Percentiles rank a stretch among this genome's conserved stretches.
phyloP scores from a whole-genome alignment of 352 stramenopile genomes.

The Globisporangium nodosum region DNA sequence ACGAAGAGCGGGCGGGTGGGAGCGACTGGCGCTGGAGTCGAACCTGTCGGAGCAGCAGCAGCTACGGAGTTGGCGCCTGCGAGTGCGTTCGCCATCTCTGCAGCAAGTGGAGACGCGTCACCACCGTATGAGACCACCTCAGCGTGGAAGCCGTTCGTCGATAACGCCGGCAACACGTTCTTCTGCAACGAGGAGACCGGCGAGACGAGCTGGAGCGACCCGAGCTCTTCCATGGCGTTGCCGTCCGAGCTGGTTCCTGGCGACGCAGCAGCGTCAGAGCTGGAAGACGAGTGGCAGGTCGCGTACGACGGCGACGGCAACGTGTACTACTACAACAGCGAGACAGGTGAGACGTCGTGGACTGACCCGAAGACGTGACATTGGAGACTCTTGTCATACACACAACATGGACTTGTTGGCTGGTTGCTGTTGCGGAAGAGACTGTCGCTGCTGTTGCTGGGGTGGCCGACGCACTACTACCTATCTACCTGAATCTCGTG shows the following conservation, averaged over 20 bases:
- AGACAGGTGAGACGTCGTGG: conserved; percentile 34
- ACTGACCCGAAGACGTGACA: neutral
- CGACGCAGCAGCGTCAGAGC: neutral
- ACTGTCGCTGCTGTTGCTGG: too few species aligned
- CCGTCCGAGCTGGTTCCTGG: neutral
- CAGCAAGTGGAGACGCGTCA: too few species aligned
- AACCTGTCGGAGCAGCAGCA: neutral
- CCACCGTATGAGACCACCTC: neutral
- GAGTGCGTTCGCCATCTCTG: neutral
- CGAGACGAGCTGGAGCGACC: conserved; percentile 26
- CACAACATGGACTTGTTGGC: neutral
- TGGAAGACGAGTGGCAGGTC: conserved; percentile 4
- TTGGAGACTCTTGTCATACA: neutral
- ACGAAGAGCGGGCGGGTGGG: neutral
- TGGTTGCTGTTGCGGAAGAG: too few species aligned
- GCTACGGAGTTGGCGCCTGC: neutral
- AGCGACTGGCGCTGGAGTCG: neutral
- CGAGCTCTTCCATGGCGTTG: neutral
- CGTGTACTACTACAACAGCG: conserved; percentile 38
- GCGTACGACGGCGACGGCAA: conserved; percentile 15
- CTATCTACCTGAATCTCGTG: neutral
- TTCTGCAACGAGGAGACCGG: conserved; percentile 32
- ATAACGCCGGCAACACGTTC: conserved; percentile 29
- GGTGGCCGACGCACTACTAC: neutral
- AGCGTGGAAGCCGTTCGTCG: conserved; percentile 23